Base-by-base conservation (phyloP, 495 filamentous ascomycete genomes). In the Glutinoglossum americanum region DNA sequence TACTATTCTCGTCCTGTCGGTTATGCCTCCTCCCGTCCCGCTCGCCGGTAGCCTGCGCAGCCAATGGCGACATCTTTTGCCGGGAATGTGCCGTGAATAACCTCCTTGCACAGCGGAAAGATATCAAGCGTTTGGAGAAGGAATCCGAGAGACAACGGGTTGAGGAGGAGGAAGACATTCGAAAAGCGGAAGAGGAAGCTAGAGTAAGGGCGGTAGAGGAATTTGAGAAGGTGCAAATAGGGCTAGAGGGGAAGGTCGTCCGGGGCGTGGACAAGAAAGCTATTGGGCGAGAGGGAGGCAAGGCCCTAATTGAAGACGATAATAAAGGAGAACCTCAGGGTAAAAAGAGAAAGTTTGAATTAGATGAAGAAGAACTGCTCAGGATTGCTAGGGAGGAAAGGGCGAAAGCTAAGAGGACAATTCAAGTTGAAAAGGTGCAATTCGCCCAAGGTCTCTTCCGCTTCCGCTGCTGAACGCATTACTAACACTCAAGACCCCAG, bases 31-130 rank as follows among this genome's bases (percentile, higher is more conserved):
- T 89, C 63, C 81, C 86, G 5, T 84, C 89, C 23, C 80, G 82
- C 19, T 75, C 85, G 30, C 92, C 92, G 0, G 89, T 96, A 15
- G 74, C 77, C 32, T 84, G 81, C 64, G 68, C 80, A 32, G 76
- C 76, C 0, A 79, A 84, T 60, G 92, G 90, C 54, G 89, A 97
- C 66, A 76, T 98, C n/a, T 97, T 97, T 71, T 98, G 92, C 65
- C 79, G 88, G 59, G 92, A 98, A 68, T 98, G 92, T 70, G 89
- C 89, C 10, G 80, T 96, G 28, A 85, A 71, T 63, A 94, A 96
- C 65, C 80, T 98, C 45, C 75, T 98, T 0, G 78, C 87, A 6
- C 92, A 98, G 69, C 78, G 86, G 60, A 85, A 92, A 69, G 93
- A 96, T 67, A 94, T 97, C 63, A 93, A 90, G 65, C 76, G 92